Conservation (phyloP, 306 rosid genomes). For the Vigna mungo region DNA sequence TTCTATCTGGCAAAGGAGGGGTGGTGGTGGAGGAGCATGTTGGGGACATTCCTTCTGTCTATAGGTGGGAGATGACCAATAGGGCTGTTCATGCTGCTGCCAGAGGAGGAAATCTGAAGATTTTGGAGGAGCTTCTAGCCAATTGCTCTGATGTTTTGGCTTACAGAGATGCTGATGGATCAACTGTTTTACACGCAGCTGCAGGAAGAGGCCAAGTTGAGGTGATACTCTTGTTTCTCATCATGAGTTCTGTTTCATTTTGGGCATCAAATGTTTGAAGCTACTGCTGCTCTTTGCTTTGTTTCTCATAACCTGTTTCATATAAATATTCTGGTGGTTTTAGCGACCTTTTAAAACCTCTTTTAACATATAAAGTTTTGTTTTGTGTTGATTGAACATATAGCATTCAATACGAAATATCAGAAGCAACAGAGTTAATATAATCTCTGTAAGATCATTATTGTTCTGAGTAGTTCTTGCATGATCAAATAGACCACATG, state of each 20-base stretch:
- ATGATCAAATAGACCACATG: background rate
- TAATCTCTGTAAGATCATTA: background rate
- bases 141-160: constrained; percentile 78
- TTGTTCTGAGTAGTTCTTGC: background rate
- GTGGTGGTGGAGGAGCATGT: constrained; percentile 62
- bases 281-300: background rate
- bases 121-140: constrained; percentile 76
- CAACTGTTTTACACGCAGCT: constrained; percentile 89
- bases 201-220: constrained; percentile 92
- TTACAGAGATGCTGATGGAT: constrained; percentile 81
- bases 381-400: constrained; percentile 10
- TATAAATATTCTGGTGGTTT: background rate
- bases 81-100: constrained; percentile 95
- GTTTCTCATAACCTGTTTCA: constrained; percentile 5
- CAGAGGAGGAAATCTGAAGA: constrained; percentile 84
- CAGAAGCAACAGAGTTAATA: constrained; percentile 8
- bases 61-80: constrained; percentile 85
- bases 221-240: constrained; percentile 56
- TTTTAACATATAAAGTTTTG: background rate
- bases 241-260: constrained; percentile 1
- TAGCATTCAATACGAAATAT: background rate
- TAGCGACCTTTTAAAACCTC: background rate
- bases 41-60: constrained; percentile 76
- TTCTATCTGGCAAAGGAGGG: constrained; percentile 61
- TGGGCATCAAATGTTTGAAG: constrained; percentile 4